phyloP scores from a whole-genome alignment of 768 basidiomycete genomes.

The Termitomyces bulborhizus region DNA sequence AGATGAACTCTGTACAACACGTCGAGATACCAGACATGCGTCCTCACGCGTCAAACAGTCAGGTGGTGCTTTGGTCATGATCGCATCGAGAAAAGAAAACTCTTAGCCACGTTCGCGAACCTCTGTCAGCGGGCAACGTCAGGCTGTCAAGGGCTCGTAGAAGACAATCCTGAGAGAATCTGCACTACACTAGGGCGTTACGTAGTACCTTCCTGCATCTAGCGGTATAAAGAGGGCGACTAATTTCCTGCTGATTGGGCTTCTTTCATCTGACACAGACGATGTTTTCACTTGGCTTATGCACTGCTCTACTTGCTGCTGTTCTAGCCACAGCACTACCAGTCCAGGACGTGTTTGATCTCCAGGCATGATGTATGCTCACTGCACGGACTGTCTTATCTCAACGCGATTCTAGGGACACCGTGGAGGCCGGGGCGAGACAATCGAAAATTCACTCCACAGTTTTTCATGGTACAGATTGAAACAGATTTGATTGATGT shows the following conservation, averaged over 20 bases:
- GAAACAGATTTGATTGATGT: not conserved
- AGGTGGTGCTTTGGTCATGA: not conserved
- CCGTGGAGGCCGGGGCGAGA: constrained; percentile 71
- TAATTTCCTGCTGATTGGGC: not conserved
- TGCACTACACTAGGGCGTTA: not conserved
- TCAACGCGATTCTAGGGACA: constrained; percentile 43
- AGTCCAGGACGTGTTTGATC: constrained; percentile 2
- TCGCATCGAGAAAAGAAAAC: not conserved
- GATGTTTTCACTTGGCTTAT: constrained; percentile 6
- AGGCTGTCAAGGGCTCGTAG: not conserved
- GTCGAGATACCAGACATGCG: not conserved
- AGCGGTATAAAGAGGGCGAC: not conserved
- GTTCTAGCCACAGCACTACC: constrained; percentile 2
- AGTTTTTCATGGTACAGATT: constrained; percentile 65
- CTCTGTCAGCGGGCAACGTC: too few relatives aligned
- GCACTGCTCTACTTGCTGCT: not conserved
- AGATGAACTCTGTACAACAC: not conserved
- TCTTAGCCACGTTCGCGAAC: not conserved
- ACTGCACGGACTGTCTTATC: not conserved
- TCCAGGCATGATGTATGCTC: constrained; percentile 4
- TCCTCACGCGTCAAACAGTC: not conserved
- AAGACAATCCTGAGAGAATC: not conserved
- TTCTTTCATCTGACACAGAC: not conserved
- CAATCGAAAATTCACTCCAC: constrained; percentile 66
- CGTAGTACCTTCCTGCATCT: not conserved